Base-by-base conservation (phyloP, 179 eudicot species). In the Dionaea muscipula region DNA sequence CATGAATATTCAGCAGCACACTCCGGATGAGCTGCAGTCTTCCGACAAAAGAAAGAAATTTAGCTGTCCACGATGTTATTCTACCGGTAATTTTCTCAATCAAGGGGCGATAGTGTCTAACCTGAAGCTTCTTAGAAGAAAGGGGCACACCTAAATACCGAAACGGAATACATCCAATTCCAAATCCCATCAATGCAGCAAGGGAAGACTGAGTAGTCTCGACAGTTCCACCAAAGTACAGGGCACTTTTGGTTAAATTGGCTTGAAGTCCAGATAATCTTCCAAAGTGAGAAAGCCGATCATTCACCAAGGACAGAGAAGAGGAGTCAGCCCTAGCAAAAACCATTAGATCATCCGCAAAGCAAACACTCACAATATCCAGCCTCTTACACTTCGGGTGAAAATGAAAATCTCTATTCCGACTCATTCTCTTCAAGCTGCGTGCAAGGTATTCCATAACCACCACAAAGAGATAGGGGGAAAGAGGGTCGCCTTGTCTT, bases 281-380 rank as follows among this genome's bases (percentile, higher is more conserved):
- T 3, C 5, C 3, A 28, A 28, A 28, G 8, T 28, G 35, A 8
- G 3, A 8, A 3, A 28, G 8, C 3, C 35, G 5, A 28, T 3
- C 35, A 3, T 28, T 28, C 35, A 28, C 3, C 5, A 3, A 28
- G 5, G 8, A 28, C 35, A 51, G 20, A 14, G 39, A 51, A 11
- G 2, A 0, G 1, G 2, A 1, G 26, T 51, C 55, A 16, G 22
- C 55, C 7, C 40, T 15, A 23, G 37, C 1, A 17, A 51, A 51
- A 2, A 51, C 8, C 2, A 28, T 18, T 16, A 51, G 17, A 31
- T 51, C 55, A 51, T 51, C 40, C 25, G 55, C 55, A 28, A 51
- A 51, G 0, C 12, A 16, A 2, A 51, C 1, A 13, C 27, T 35
- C n/a, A 18, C 14, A 7, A 51, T 8, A 1, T 28, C 39, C 10